Conservation (phyloP, 2,329 filamentous ascomycete genomes). For the Verticillium isaacii region DNA sequence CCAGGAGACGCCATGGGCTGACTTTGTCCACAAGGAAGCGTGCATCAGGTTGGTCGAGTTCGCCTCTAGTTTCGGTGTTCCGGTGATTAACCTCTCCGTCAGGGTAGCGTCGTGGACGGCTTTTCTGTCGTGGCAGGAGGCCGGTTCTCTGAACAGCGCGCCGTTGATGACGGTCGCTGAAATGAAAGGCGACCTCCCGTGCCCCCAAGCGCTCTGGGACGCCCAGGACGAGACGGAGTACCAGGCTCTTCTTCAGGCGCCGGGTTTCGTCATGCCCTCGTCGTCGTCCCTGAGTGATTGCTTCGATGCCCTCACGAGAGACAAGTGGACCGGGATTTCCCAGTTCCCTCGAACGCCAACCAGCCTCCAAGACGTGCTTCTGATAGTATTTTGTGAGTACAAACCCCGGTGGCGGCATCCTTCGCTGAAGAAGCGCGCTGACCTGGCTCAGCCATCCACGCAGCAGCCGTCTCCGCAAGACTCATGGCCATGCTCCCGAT, state of each 20-base stretch:
- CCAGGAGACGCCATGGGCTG: slow-evolving; percentile 7
- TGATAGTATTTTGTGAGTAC: background rate
- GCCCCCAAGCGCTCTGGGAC: slow-evolving; percentile 18
- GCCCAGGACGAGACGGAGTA: slow-evolving; percentile 14
- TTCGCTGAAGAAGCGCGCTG: background rate
- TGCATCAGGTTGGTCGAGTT: slow-evolving; percentile 13
- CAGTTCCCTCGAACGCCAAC: background rate
- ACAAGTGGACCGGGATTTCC: slow-evolving; percentile 7
- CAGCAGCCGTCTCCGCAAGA: background rate
- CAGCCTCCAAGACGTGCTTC: background rate
- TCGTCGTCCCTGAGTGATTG: slow-evolving; percentile 9
- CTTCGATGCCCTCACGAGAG: slow-evolving; percentile 14
- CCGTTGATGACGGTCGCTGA: slow-evolving; percentile 16
- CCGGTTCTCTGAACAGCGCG: slow-evolving; percentile 17
- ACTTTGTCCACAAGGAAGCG: slow-evolving; percentile 13
- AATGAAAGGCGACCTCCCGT: slow-evolving; percentile 18
- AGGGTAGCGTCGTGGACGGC: slow-evolving; percentile 19
- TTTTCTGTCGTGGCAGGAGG: slow-evolving; percentile 21
- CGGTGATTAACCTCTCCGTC: background rate
- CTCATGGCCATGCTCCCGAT: background rate
- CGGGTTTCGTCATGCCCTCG: background rate
- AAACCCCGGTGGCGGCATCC: too few relatives aligned
- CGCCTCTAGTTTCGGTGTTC: background rate
- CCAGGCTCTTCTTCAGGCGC: background rate
- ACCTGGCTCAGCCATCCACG: background rate